These are phyloP conservation scores for Neurospora sp. DNA, from an alignment of 495 filamentous ascomycete species.

Conservation along the genomic window DNA sequence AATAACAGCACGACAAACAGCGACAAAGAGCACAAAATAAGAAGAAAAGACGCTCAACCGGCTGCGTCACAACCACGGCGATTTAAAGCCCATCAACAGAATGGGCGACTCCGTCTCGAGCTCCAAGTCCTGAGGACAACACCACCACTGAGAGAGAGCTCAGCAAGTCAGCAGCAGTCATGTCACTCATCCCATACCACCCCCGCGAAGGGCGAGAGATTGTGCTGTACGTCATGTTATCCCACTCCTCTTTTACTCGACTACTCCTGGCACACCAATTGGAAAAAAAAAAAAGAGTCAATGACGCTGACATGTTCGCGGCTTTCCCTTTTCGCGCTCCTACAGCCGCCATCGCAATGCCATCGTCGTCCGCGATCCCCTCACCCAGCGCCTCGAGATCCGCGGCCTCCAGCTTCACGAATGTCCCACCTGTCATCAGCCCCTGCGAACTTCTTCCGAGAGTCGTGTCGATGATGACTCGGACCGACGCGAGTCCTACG, in stretches of 20 bases:
- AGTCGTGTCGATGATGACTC: slow-evolving; percentile 30
- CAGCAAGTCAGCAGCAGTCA: slow-evolving; percentile 10
- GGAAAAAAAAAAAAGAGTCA: neutral
- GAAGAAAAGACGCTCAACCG: neutral
- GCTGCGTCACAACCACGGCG: neutral
- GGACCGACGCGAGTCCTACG: slow-evolving; percentile 53
- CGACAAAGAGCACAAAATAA: neutral
- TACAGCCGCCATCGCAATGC: slow-evolving; percentile 80
- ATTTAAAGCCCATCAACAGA: neutral
- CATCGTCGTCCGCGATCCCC: slow-evolving; percentile 80
- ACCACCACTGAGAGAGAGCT: neutral
- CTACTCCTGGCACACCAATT: neutral
- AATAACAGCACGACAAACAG: neutral
- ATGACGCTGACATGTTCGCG: neutral
- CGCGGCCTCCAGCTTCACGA: slow-evolving; percentile 53
- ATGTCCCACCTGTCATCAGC: slow-evolving; percentile 83
- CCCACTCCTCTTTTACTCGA: neutral
- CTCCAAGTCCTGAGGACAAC: neutral
- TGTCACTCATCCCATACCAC: slow-evolving; percentile 58
- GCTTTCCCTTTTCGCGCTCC: neutral
- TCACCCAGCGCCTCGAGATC: slow-evolving; percentile 75
- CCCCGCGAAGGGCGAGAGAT: slow-evolving; percentile 52
- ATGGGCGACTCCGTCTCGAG: slow-evolving; percentile 6
- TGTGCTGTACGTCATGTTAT: slow-evolving; percentile 45
- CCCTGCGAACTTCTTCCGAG: slow-evolving; percentile 49